Evolutionary conservation across 2,329 filamentous ascomycete genomes (phyloP).

Genomic region (Aspergillus pseudonomiae): DNA sequence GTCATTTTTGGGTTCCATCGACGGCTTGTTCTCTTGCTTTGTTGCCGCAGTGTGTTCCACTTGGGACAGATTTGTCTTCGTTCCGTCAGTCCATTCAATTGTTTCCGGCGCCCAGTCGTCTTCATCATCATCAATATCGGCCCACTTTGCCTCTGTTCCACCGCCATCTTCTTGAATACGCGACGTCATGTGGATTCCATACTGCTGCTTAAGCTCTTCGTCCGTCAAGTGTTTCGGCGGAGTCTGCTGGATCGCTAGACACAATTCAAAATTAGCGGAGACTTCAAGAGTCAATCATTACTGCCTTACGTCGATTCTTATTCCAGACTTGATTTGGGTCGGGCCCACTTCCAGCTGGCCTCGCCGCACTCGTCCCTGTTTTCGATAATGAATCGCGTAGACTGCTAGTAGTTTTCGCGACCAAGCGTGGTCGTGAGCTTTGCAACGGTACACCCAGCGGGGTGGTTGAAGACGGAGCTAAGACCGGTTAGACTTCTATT

Average conservation of each 20-base stretch:
- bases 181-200: constrained; percentile 69
- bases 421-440: constrained; percentile 60
- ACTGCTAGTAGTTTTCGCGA: constrained; percentile 63
- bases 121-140: constrained; percentile 70
- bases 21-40: constrained; percentile 22
- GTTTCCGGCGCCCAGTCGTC: constrained; percentile 70
- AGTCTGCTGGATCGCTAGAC: constrained; percentile 54
- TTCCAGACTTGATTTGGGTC: constrained; percentile 72
- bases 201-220: constrained; percentile 69
- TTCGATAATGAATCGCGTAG: constrained; percentile 56
- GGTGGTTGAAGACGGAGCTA: constrained; percentile 42
- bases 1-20: constrained; percentile 26
- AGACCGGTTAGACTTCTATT: constrained; percentile 12
- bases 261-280: constrained; percentile 23
- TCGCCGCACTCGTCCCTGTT: constrained; percentile 47
- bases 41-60: constrained; percentile 32
- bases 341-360: constrained; percentile 55
- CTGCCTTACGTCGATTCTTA: constrained; percentile 62
- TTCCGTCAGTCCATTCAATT: constrained; percentile 70
- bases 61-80: constrained; percentile 63
- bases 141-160: constrained; percentile 68
- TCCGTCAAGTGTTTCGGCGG: constrained; percentile 68
- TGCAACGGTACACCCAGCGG: constrained; percentile 45
- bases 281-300: neutral
- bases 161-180: constrained; percentile 64